A percentile compares a stretch with the other conserved stretches of the same genome.
Evolutionary conservation across 2,329 filamentous ascomycete species (phyloP).

Genomic region (Penicillium frequentans): DNA sequence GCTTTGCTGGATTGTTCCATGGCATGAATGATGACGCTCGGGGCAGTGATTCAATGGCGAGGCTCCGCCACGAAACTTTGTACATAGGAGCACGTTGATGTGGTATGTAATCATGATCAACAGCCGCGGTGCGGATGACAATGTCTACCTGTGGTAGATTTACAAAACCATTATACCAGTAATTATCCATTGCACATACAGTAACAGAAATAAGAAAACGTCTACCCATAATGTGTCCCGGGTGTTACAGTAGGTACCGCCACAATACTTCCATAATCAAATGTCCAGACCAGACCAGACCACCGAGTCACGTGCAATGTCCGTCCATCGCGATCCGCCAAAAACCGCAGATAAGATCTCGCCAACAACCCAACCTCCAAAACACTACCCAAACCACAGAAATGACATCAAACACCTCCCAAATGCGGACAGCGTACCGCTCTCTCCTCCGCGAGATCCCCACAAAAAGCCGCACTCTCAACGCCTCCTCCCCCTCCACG

Average conservation of each 20-base stretch:
- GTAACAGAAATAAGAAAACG: not conserved
- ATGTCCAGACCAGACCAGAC: not conserved
- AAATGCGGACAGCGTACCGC: constrained; percentile 77
- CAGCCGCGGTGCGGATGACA: constrained; percentile 4
- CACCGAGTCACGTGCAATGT: constrained; percentile 7
- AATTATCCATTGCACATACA: not conserved
- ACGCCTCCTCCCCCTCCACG: constrained; percentile 67
- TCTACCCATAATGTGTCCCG: not conserved
- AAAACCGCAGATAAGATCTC: not conserved
- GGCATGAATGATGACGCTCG: constrained; percentile 13
- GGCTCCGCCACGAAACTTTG: constrained; percentile 15
- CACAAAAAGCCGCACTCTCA: constrained; percentile 55
- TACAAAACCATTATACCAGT: not conserved
- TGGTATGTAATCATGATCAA: constrained; percentile 7
- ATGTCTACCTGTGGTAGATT: constrained; percentile 16
- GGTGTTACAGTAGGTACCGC: not conserved
- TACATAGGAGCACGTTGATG: constrained; percentile 15
- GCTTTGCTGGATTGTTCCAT: constrained; percentile 3
- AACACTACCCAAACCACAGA: constrained; percentile 1
- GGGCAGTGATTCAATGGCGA: constrained; percentile 11
- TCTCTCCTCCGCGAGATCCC: constrained; percentile 87
- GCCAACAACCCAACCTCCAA: not conserved
- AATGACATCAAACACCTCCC: constrained; percentile 30
- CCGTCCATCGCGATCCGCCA: not conserved
- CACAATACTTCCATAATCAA: not conserved